Percentiles rank a stretch among this genome's conserved stretches.
Evolutionary conservation across 305 asterid genomes (phyloP).

Genomic region (Stenogyne calaminthoides): DNA sequence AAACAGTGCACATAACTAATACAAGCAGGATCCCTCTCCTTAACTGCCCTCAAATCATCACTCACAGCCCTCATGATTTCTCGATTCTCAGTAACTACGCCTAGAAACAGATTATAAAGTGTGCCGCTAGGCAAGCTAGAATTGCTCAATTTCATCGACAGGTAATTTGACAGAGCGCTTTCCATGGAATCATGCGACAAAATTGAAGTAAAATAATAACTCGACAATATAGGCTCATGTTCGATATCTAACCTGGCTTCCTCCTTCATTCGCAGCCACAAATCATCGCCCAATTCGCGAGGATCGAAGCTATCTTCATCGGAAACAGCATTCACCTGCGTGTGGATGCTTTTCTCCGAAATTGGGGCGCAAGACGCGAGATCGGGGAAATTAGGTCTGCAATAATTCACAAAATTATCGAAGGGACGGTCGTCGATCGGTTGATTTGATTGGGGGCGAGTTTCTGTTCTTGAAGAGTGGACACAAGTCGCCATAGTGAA

Average conservation of each 20-base stretch:
- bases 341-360: conserved; percentile 27
- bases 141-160: conserved; percentile 53
- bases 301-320: conserved; percentile 8
- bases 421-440: conserved; percentile 38
- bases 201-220: conserved; percentile 44
- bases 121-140: conserved; percentile 40
- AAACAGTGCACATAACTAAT: conserved; percentile 62
- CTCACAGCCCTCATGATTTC: conserved; percentile 42
- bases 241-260: conserved; percentile 54
- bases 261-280: conserved; percentile 53
- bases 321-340: neutral
- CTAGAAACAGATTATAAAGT: conserved; percentile 46
- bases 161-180: conserved; percentile 45
- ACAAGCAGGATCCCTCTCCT: conserved; percentile 66
- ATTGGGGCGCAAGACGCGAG: conserved; percentile 43
- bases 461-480: conserved; percentile 50
- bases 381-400: conserved; percentile 46
- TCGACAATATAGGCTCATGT: conserved; percentile 49
- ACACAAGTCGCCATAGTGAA: conserved; percentile 66
- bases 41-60: conserved; percentile 55
- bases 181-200: conserved; percentile 51
- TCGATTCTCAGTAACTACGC: conserved; percentile 37
- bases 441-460: conserved; percentile 38
- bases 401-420: conserved; percentile 39
- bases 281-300: conserved; percentile 24